These are phyloP conservation scores for Diplodia sapinea DNA, from an alignment of 2,329 filamentous ascomycete species.

Conservation along the genomic window DNA sequence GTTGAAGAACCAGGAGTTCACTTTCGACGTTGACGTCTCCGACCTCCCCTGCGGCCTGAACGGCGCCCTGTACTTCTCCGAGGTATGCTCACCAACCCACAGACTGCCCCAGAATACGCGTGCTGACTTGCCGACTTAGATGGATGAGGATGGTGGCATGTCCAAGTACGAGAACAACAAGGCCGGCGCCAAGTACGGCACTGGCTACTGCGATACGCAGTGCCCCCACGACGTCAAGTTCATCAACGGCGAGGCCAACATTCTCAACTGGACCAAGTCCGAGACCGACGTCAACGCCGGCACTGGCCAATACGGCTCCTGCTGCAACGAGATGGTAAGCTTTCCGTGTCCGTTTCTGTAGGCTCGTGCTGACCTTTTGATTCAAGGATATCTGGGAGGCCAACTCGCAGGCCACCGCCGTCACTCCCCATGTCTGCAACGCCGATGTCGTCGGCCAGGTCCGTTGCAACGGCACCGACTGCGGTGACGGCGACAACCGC, in stretches of 20 bases:
- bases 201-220: constrained; percentile 57
- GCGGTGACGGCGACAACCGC: constrained; percentile 55
- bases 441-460: constrained; percentile 50
- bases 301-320: constrained; percentile 61
- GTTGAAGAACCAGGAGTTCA: constrained; percentile 50
- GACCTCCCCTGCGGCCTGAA: constrained; percentile 72
- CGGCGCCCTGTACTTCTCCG: constrained; percentile 65
- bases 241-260: constrained; percentile 62
- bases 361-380: too few relatives aligned
- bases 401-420: constrained; percentile 68
- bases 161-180: constrained; percentile 57
- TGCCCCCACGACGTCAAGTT: constrained; percentile 60
- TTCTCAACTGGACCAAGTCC: constrained; percentile 60
- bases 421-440: constrained; percentile 69
- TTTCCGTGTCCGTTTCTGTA: too few relatives aligned
- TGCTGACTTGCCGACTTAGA: constrained; percentile 49
- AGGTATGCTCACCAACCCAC: constrained; percentile 37
- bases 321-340: constrained; percentile 50
- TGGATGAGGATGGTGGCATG: constrained; percentile 67
- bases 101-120: not conserved
- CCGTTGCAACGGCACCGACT: constrained; percentile 58
- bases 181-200: constrained; percentile 63
- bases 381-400: constrained; percentile 68
- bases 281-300: constrained; percentile 62
- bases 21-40: constrained; percentile 58